Conservation (phyloP, 352 stramenopile genomes). For the Thraustochytrium sp. region DNA sequence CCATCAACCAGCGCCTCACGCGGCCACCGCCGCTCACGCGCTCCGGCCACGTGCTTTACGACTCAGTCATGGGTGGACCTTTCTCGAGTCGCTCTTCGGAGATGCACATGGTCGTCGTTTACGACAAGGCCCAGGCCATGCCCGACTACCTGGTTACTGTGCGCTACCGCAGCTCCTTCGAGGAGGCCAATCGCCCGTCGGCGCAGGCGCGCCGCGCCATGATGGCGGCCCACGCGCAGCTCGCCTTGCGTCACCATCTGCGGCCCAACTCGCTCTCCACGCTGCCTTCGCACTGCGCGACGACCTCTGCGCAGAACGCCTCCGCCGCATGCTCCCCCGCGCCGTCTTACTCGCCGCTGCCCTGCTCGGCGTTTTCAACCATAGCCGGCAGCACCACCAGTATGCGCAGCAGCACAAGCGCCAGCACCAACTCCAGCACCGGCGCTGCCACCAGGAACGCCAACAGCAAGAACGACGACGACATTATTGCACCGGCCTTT, state of each 20-base stretch:
- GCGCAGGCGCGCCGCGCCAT: background rate
- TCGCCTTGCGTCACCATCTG: background rate
- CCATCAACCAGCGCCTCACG: constrained; percentile 2
- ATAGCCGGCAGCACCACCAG: too few species aligned
- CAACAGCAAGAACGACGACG: too few species aligned
- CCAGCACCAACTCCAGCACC: background rate
- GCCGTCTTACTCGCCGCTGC: too few species aligned
- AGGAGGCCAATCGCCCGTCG: constrained; percentile 8
- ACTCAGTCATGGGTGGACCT: constrained; percentile 29
- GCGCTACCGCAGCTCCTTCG: background rate
- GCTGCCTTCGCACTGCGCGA: background rate
- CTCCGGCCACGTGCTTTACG: background rate
- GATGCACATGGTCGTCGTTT: constrained; percentile 34
- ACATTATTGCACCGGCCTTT: background rate
- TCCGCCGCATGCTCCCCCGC: background rate
- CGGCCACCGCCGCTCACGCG: background rate
- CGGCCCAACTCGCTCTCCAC: too few species aligned
- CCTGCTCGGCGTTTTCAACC: too few species aligned
- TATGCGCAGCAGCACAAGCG: too few species aligned
- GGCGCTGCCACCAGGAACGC: too few species aligned
- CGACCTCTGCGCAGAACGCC: background rate
- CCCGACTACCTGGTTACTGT: constrained; percentile 27
- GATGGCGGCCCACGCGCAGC: background rate
- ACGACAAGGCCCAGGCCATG: constrained; percentile 35
- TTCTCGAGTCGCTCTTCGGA: constrained; percentile 2